Base-by-base conservation (phyloP, 23 red algal species). In the Cyanidioschyzon merolae region DNA sequence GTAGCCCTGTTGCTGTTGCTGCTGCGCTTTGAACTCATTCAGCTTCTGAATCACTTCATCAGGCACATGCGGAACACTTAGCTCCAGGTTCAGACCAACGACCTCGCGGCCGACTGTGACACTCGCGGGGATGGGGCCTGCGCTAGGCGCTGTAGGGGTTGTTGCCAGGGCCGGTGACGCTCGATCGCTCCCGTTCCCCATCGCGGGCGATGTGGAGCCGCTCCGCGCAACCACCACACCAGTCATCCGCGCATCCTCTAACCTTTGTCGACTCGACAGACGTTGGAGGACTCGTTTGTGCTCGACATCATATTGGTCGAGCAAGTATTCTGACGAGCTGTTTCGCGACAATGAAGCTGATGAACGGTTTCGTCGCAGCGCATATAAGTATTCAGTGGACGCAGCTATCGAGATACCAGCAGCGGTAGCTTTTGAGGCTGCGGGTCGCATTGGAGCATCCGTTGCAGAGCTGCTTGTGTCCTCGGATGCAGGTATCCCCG, bases 21-120 rank as follows among this genome's bases (percentile, higher is more conserved):
- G 63, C 63, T 25, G n/a, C 12, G 63, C 63, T 27, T 71, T 71
- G 29, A 71, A 71, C 63, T 71, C 63, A 35, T 32, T 25, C 63
- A 71, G 12, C 63, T 35, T 25, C 63, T 32, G 63, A 25, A 32
- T 27, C 2, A 35, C 32, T 7, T 35, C 32, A 7, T 71, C 63
- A 7, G 3, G n/a, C n/a, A 71, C 63, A 7, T 35, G 63, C 12
- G 63, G 63, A 15, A 71, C 32, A 27, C n/a, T 71, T 7, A 35
- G 21, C 7, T 71, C 63, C 12, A 71, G 63, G 30, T 71, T 25
- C 63, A 71, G 63, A 7, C n/a, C 30, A 15, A 12, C 63, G 7
- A 71, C n/a, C 12, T 35, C 63, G 12, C 45, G 45, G 21, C 45
- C 45, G 21, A 54, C 12, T 54, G 45, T 21, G 21, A 54, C 45